Base-by-base conservation (phyloP, 2,329 filamentous ascomycete species). In the Zelopaecilomyces penicillatus region DNA sequence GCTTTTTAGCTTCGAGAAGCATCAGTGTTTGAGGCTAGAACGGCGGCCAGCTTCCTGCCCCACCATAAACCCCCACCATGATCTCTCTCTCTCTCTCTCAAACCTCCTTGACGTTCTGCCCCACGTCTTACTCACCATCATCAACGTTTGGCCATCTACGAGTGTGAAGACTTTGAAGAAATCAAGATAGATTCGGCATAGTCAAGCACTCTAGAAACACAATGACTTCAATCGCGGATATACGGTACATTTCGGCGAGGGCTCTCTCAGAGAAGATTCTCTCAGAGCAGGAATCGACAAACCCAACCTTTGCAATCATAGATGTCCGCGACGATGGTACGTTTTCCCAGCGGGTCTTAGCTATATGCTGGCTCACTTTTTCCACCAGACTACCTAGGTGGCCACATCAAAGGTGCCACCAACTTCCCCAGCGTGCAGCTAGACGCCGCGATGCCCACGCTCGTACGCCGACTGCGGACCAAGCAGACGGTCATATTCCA, bases 401-500 rank as follows among this genome's bases (percentile, higher is more conserved):
- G 91, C 30, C 90, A 96, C 67, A 96, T 97, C 65, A 74, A 74
- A 48, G 79, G 80, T 47, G 85, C 83, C 31, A 78, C 75, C 42
- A 87, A 95, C 72, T 75, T 87, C 9, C 89, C 93, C 0, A 85
- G 78, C 41, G 68, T 67, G 38, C 78, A 80, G 12, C 76, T 97
- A 40, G 87, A 95, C 56, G 77, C 78, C 60, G 80, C 76, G 53
- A 79, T 93, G 64, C 85, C 90, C 0, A 87, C 89, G 51, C 78
- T 98, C n/a, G 74, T 95, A 9, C 80, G 87, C 45, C 81, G 76
- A 37, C 76, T 96, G 39, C 71, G 80, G 52, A 80, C 83, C 59
- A 89, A 88, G 64, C 79, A 93, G 45, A 83, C 76, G 8, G 88
- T 98, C 10, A 79, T 98, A 1, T 98, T 98, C 64, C 93, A 98